Base-by-base conservation (phyloP, 345 rosid species). In the Reutealis trisperma region DNA sequence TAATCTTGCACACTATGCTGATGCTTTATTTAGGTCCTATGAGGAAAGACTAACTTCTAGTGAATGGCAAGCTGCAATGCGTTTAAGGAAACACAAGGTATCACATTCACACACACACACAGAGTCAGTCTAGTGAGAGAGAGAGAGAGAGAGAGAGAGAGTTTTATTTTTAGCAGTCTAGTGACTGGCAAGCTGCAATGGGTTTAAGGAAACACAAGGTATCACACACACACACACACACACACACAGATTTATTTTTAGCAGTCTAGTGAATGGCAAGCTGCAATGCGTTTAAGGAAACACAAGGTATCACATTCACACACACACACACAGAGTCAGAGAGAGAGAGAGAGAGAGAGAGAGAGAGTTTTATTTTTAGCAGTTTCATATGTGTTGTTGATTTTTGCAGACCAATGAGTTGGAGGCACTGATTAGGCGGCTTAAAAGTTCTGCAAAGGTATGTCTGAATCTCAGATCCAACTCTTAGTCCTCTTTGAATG, bases 241-340 rank as follows among this genome's bases (percentile, higher is more conserved):
- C n/a, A n/a, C n/a, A n/a, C n/a, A n/a, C n/a, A n/a, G n/a, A n/a
- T n/a, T n/a, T n/a, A n/a, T n/a, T n/a, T n/a, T n/a, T n/a, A n/a
- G n/a, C n/a, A n/a, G n/a, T 93, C 99, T 68, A 90, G 81, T 74
- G 99, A 95, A 83, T 95, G 99, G 99, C 97, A 93, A 85, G 99
- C 98, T 79, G 99, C 99, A 78, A 80, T 84, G 90, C 90, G 93
- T 30, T 83, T 95, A 81, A 88, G 98, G 87, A 89, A 89, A 83
- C 98, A 90, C 85, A 95, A 95, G 97, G 99, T 93, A 85, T 55
- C 15, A 70, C 25, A 72, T 45, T 22, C n/a, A n/a, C n/a, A n/a
- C n/a, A n/a, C n/a, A n/a, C n/a, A n/a, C 11, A 44, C 13, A 7
- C 10, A 24, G 24, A 14, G 69, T n/a, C n/a, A 61, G 66, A 22